phyloP scores from a whole-genome alignment of 2,329 filamentous ascomycete species.

The Intubia oerlemansii region DNA sequence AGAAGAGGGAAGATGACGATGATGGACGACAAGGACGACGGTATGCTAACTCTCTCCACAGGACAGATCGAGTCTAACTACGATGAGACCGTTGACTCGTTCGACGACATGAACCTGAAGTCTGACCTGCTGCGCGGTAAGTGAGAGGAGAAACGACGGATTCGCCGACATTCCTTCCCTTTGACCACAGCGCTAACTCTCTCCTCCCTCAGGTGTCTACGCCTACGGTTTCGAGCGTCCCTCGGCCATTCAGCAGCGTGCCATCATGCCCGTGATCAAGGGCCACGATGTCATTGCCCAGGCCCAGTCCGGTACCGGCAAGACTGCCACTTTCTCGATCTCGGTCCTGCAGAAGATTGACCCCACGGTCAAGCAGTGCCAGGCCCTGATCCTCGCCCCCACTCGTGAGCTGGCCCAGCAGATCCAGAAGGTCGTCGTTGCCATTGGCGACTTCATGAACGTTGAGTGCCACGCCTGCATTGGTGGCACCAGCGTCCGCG shows the following conservation, averaged over 20 bases:
- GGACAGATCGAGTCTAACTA: constrained; percentile 99
- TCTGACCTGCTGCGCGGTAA: constrained; percentile 80
- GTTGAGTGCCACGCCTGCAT: constrained; percentile 98
- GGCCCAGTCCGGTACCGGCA: constrained; percentile 98
- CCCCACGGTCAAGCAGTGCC: constrained; percentile 81
- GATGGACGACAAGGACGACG: background rate
- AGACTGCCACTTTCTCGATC: constrained; percentile 99
- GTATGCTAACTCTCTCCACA: constrained; percentile 18
- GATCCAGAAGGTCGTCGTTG: constrained; percentile 98
- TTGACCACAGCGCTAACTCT: no score
- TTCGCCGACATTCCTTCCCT: no score
- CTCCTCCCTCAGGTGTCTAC: constrained; percentile 89
- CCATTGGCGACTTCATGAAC: constrained; percentile 99
- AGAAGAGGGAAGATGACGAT: background rate
- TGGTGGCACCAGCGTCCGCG: constrained; percentile 91
- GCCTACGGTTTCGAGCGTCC: constrained; percentile 99
- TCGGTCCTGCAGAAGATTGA: constrained; percentile 98
- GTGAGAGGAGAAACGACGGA: background rate
- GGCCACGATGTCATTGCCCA: constrained; percentile 98
- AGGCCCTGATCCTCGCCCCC: constrained; percentile 93
- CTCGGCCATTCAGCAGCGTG: constrained; percentile 98
- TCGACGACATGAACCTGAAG: constrained; percentile 96
- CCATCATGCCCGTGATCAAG: constrained; percentile 99
- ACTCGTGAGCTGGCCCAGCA: constrained; percentile 97
- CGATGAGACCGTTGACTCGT: constrained; percentile 98